phyloP scores from a whole-genome alignment of 352 stramenopile genomes.

The Plasmopara muralis region DNA sequence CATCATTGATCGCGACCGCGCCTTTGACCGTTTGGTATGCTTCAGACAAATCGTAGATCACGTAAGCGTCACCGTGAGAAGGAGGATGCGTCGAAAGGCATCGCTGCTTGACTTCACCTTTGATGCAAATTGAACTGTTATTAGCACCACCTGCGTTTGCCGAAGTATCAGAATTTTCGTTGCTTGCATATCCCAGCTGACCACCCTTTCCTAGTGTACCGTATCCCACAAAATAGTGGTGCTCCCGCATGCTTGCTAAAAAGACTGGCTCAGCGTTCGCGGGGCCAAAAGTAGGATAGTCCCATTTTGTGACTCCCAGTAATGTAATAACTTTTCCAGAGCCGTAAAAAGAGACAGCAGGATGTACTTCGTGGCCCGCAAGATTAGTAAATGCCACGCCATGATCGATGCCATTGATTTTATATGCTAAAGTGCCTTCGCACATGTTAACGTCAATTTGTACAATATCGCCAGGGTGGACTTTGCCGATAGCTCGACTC shows the following conservation, averaged over 20 bases:
- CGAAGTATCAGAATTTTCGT: constrained; percentile 22
- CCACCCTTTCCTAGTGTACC: constrained; percentile 69
- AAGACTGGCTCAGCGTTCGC: constrained; percentile 55
- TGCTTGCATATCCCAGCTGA: constrained; percentile 70
- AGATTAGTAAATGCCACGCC: constrained; percentile 83
- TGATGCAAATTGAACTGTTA: constrained; percentile 42
- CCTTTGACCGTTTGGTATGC: constrained; percentile 51
- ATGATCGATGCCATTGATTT: constrained; percentile 88
- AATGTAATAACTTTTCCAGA: constrained; percentile 83
- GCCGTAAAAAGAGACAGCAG: constrained; percentile 86
- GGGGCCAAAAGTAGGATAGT: constrained; percentile 22
- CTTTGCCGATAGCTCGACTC: constrained; percentile 77
- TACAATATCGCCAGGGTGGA: constrained; percentile 83
- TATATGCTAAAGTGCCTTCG: constrained; percentile 80
- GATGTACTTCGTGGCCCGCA: constrained; percentile 73
- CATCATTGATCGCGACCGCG: constrained; percentile 70
- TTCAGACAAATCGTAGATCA: constrained; percentile 74
- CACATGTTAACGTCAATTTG: constrained; percentile 86
- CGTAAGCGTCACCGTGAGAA: constrained; percentile 58
- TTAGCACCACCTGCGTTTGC: constrained; percentile 14
- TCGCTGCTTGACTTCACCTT: constrained; percentile 57
- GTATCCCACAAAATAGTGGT: constrained; percentile 72
- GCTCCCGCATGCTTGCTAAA: constrained; percentile 73
- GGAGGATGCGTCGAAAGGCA: constrained; percentile 78
- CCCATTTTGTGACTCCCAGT: constrained; percentile 73